Evolutionary conservation across 441 rosid species (phyloP), one percentile per base, ranked within the genome.

Genomic region (Erodium texanum): DNA sequence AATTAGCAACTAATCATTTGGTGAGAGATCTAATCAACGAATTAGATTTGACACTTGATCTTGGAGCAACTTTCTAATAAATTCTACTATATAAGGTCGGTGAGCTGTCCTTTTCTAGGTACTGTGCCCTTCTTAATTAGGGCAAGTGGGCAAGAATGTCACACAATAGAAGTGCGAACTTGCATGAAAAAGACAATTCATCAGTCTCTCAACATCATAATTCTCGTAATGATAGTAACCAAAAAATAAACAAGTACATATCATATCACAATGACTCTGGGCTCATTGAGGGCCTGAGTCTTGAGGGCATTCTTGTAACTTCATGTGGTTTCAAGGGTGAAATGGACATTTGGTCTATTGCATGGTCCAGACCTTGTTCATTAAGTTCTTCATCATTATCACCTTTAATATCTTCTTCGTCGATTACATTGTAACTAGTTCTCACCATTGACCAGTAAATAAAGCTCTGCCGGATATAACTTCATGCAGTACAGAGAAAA

Each of bases 361-460:
- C 88, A 22, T 36, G 19, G 66, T 81, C 84, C 59, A 73, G 58
- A 10, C 69, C 80, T 11, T 67, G 77, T 29, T 79, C 79, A 1
- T 74, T 80, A 5, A 61, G 69, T 4, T 27, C 4, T 27, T 27
- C 29, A 27, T 27, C 29, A 27, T 3, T 2, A 54, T n/a, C 18
- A 18, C 23, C 6, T 54, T 24, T 20, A n/a, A n/a, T n/a, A n/a
- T 54, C 61, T 54, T 54, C 71, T 0, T 67, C 67, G 18, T 62
- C 72, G 0, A 80, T 76, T 14, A 41, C 77, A 9, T 76, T 80
- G 43, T 81, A 81, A 3, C 80, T 80, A 14, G 87, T 75, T 76
- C 68, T 79, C 43, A 89, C 96, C 81, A 76, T 73, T 41, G 88
- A 78, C 97, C 96, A 89, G 82, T 81, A 86, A 45, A 85, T 73